A percentile compares a stretch with the other conserved stretches of the same genome.
Evolutionary conservation across 2,329 filamentous ascomycete species (phyloP).

Genomic region (Fusarium sp.): DNA sequence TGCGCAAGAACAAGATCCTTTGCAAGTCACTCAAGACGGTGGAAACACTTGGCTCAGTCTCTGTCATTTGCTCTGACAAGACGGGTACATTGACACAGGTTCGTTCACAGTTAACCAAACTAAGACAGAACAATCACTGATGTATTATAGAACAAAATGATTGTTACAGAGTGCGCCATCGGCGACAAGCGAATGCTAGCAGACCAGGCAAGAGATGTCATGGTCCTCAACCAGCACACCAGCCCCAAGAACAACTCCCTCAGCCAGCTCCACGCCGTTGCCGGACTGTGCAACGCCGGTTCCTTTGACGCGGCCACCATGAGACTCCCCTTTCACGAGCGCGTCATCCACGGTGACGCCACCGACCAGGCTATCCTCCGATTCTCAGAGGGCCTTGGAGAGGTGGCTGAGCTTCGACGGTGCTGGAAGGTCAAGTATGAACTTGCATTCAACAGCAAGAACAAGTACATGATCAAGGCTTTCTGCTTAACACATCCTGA

Average conservation of each 20-base stretch:
- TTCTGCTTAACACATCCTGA: conserved; percentile 58
- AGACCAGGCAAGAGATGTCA: conserved; percentile 61
- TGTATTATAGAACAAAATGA: conserved; percentile 74
- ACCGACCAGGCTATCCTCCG: conserved; percentile 81
- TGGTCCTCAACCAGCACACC: conserved; percentile 42
- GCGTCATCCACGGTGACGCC: conserved; percentile 79
- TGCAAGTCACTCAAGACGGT: conserved; percentile 86
- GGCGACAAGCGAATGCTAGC: conserved; percentile 62
- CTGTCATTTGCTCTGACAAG: conserved; percentile 82
- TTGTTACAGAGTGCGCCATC: conserved; percentile 75
- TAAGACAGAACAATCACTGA: background rate
- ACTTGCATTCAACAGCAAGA: conserved; percentile 83
- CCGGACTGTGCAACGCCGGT: conserved; percentile 79
- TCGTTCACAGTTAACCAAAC: conserved; percentile 27
- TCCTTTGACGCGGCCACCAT: conserved; percentile 77
- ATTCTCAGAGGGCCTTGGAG: conserved; percentile 72
- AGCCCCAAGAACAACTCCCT: conserved; percentile 56
- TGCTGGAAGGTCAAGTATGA: conserved; percentile 76
- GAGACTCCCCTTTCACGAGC: conserved; percentile 68
- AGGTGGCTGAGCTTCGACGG: conserved; percentile 68
- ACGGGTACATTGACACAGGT: conserved; percentile 76
- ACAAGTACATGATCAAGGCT: conserved; percentile 82
- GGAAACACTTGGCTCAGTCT: conserved; percentile 79
- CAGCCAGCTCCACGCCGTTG: conserved; percentile 69
- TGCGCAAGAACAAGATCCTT: conserved; percentile 81